Evolutionary conservation across 2,329 filamentous ascomycete genomes (phyloP).

Genomic region (Metarhizium guizhouense): DNA sequence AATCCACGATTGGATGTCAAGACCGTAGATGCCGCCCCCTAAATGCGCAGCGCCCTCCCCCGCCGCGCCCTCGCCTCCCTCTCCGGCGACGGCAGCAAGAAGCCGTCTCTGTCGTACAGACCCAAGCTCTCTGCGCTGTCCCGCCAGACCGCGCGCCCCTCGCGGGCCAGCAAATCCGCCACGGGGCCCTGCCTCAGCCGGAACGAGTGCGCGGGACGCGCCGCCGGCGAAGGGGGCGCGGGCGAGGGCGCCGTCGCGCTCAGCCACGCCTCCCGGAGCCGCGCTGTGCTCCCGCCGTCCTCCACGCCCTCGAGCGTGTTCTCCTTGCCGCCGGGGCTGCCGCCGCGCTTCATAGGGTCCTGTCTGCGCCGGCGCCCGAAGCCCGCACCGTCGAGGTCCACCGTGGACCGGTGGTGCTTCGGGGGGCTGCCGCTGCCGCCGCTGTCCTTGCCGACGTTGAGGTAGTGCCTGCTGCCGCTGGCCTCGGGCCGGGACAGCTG

Average conservation of each 20-base stretch:
- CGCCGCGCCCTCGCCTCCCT: conserved; percentile 12
- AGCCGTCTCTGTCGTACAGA: conserved; percentile 37
- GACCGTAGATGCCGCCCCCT: neutral
- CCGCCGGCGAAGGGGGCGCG: neutral
- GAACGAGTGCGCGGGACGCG: conserved; percentile 1
- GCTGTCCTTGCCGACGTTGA: conserved; percentile 28
- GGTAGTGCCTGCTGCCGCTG: conserved; percentile 37
- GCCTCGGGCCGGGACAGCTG: conserved; percentile 19
- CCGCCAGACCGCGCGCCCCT: conserved; percentile 12
- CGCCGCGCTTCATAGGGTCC: neutral
- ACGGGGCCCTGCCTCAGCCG: conserved; percentile 17
- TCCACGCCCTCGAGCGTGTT: conserved; percentile 7
- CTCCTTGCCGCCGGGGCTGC: conserved; percentile 15
- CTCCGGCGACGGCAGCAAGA: conserved; percentile 33
- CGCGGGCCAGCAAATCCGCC: conserved; percentile 16
- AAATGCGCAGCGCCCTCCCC: neutral
- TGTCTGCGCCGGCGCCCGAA: conserved; percentile 7
- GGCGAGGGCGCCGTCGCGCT: neutral
- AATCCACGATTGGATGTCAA: too few relatives aligned
- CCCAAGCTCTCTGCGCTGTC: conserved; percentile 30
- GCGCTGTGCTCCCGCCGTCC: too few relatives aligned
- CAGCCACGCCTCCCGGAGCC: neutral
- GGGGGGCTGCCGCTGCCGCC: neutral
- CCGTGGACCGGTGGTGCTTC: conserved; percentile 12
- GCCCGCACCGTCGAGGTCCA: too few relatives aligned